Base-by-base conservation (phyloP, 768 basidiomycete genomes). In the Roridomyces roridus region DNA sequence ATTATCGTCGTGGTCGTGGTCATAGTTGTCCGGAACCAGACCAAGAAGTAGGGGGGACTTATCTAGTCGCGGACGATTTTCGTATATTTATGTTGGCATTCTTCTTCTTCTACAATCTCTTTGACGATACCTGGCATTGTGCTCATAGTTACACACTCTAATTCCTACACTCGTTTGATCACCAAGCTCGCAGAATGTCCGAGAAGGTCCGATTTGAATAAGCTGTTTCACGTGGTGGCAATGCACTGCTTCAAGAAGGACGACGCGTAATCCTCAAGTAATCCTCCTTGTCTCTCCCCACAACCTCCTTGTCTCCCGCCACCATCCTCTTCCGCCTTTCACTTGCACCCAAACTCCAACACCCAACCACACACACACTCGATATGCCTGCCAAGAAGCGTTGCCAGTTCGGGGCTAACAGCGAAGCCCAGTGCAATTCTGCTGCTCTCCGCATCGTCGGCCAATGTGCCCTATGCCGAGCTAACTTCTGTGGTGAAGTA, bases 371-470 rank as follows among this genome's bases (percentile, higher is more conserved):
- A 67, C 46, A 47, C 42, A 36, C 36, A 20, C 50, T 37, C 31
- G n/a, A 55, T 59, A 94, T 93, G 92, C 80, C 91, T 65, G 79
- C 84, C 68, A 94, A 92, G 89, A 92, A 92, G 72, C 90, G 91
- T 68, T 94, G 92, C 78, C 89, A 92, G 72, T 83, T 88, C 73
- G 77, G 78, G 64, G 65, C 73, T 41, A 74, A 74, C 58, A 77
- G 77, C 57, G 76, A 77, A 48, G 67, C 72, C 48, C 85, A 83
- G 57, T 95, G 93, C 80, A 89, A 82, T 66, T 86, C 85, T 58
- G 91, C 92, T 7, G 89, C 85, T 3, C 80, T 94, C 46, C 87
- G 92, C 63, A 87, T 95, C 62, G 91, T 92, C 37, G 94, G 93
- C 6, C 84, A 90, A 63, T 96, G 93, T 69, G 85, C 90, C 34